Evolutionary conservation across 2,329 filamentous ascomycete species (phyloP).

Genomic region (Penicillium sumatraense): DNA sequence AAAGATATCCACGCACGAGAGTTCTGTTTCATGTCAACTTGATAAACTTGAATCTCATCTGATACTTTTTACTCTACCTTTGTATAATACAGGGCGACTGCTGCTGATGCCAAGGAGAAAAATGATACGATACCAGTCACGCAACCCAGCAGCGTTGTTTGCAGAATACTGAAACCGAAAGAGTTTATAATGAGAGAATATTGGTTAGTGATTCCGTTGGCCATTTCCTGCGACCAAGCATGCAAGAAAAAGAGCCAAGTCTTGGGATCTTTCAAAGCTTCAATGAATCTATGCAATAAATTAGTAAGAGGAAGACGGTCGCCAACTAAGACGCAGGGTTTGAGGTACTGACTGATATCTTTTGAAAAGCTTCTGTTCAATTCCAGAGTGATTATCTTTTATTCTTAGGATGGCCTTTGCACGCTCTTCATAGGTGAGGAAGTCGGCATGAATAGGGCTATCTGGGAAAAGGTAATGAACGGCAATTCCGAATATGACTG

Average conservation of each 20-base stretch:
- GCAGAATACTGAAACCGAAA: slow-evolving; percentile 46
- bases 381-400: slow-evolving; percentile 43
- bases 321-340: neutral
- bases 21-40: slow-evolving; percentile 4
- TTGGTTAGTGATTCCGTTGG: slow-evolving; percentile 46
- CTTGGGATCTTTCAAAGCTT: slow-evolving; percentile 38
- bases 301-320: neutral
- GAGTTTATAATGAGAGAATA: slow-evolving; percentile 52
- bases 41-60: neutral
- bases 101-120: slow-evolving; percentile 33
- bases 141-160: slow-evolving; percentile 26
- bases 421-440: slow-evolving; percentile 38
- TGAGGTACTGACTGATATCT: slow-evolving; percentile 21
- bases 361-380: slow-evolving; percentile 43
- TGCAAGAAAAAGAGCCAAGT: slow-evolving; percentile 43
- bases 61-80: slow-evolving; percentile 21
- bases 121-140: slow-evolving; percentile 33
- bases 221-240: slow-evolving; percentile 41
- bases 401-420: slow-evolving; percentile 41
- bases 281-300: slow-evolving; percentile 27
- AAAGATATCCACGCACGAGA: slow-evolving; percentile 29
- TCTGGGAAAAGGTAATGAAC: slow-evolving; percentile 41
- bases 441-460: slow-evolving; percentile 36
- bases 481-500: slow-evolving; percentile 28
- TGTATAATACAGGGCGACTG: slow-evolving; percentile 33